Evolutionary conservation across 768 basidiomycete species (phyloP).

Genomic region (Russula emetica): DNA sequence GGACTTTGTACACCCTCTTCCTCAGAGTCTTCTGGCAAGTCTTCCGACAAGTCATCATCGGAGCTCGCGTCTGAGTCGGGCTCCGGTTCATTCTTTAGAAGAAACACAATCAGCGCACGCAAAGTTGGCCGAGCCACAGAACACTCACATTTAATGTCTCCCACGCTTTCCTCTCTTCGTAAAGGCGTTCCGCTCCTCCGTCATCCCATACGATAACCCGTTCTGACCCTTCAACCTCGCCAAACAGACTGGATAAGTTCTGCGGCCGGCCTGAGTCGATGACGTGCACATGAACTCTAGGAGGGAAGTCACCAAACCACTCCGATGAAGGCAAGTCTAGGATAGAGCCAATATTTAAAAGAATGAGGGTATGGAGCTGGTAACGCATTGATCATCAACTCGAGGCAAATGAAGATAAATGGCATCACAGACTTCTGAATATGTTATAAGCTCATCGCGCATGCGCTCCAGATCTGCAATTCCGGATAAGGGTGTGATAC

Average conservation of each 20-base stretch:
- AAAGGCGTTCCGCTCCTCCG: conserved; percentile 66
- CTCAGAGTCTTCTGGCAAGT: conserved; percentile 44
- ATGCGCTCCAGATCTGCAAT: conserved; percentile 68
- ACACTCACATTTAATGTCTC: conserved; percentile 70
- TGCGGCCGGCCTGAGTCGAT: conserved; percentile 92
- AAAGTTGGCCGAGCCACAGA: too few relatives aligned
- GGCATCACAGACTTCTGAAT: conserved; percentile 54
- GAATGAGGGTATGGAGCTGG: conserved; percentile 82
- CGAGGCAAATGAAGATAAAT: neutral
- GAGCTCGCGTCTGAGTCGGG: conserved; percentile 61
- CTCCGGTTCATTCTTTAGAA: conserved; percentile 68
- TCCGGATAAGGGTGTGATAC: conserved; percentile 85
- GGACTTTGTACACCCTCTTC: conserved; percentile 41
- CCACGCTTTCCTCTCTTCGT: conserved; percentile 75
- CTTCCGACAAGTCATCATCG: conserved; percentile 42
- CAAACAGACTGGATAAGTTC: conserved; percentile 83
- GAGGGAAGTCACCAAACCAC: conserved; percentile 72
- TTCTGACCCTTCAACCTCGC: conserved; percentile 58
- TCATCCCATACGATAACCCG: conserved; percentile 92
- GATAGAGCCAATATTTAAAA: conserved; percentile 89
- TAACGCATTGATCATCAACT: conserved; percentile 13
- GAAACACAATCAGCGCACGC: neutral
- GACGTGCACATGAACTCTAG: conserved; percentile 73
- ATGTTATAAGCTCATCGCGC: conserved; percentile 59
- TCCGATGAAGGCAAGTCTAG: conserved; percentile 70